A percentile compares a stretch with the other conserved stretches of the same genome.
These are phyloP conservation scores for Tephrocybe sp. DNA, from an alignment of 768 basidiomycete genomes.

Conservation along the genomic window DNA sequence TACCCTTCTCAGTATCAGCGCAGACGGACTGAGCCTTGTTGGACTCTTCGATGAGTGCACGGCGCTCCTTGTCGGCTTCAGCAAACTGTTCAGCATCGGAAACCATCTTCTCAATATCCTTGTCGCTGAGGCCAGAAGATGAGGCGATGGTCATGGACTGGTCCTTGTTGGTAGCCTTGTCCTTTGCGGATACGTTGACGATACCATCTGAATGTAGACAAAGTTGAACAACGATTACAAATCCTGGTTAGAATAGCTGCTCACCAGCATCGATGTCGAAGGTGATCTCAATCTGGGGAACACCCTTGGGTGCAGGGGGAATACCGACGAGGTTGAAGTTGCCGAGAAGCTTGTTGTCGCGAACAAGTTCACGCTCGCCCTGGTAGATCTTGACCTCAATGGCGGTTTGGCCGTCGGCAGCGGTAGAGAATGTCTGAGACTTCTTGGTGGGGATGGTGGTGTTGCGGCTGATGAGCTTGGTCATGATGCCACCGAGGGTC, in stretches of 20 bases:
- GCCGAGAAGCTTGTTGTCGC: conserved; percentile 98
- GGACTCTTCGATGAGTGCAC: conserved; percentile 88
- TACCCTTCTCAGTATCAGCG: conserved; percentile 94
- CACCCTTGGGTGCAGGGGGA: conserved; percentile 81
- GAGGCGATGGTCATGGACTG: conserved; percentile 98
- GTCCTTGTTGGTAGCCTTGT: conserved; percentile 88
- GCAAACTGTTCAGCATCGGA: conserved; percentile 91
- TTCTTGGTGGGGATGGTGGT: conserved; percentile 99
- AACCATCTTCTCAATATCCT: conserved; percentile 98
- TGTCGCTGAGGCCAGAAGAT: conserved; percentile 93
- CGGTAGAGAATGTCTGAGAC: conserved; percentile 98
- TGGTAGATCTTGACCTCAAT: conserved; percentile 99
- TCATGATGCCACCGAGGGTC: conserved; percentile 99
- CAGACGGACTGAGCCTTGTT: conserved; percentile 96
- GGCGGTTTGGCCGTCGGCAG: conserved; percentile 98
- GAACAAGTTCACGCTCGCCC: conserved; percentile 97
- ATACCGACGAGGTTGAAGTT: conserved; percentile 99
- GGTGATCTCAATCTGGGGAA: conserved; percentile 85
- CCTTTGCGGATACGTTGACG: conserved; percentile 95
- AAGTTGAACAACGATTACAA: neutral
- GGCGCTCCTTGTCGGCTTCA: conserved; percentile 88
- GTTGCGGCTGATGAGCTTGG: conserved; percentile 96
- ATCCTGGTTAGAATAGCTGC: conserved; percentile 20
- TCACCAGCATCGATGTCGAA: conserved; percentile 96
- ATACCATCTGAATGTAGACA: conserved; percentile 68